Base-by-base conservation (phyloP, 1,284 basidiomycete genomes). In the Porogramme epimiltina region DNA sequence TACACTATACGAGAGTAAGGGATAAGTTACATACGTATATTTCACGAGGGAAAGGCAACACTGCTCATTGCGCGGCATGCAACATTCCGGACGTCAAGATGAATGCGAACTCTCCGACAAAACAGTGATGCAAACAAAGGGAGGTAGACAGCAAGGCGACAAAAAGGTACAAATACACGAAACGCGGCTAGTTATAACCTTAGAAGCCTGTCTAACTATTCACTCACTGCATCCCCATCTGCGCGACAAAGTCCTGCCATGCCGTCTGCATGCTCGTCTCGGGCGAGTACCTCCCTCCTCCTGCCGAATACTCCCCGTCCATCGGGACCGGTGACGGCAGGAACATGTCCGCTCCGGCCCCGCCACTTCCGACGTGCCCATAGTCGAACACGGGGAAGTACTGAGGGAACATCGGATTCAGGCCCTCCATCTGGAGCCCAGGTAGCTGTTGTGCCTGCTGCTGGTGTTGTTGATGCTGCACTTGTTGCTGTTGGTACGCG, bases 301-400 rank as follows among this genome's bases (percentile, higher is more conserved):
- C 48, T 6, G 42, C 42, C 15, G 52, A 47, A 16, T 60, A 55
- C 26, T 63, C 64, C 2, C 52, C 46, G 20, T 71, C 66, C 39
- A 66, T 61, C 8, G 63, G 56, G 15, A 65, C 53, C 19, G 63
- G 65, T 19, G 64, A 62, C 39, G 60, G 59, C 36, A 62, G 46
- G 42, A 58, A 63, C 46, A 53, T 48, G 4, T 59, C 57, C 19
- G 54, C 42, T 33, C 56, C 52, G 6, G 54, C 33, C 24, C 56
- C 48, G 38, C 58, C 42, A 45, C 49, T 54, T 23, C 64, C 60
- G 28, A 64, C 64, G 50, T 74, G 72, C 15, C 74, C 77, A 65
- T 90, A 89, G 63, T 89, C 88, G 59, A 87, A 89, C 26, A 89
- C 87, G 1, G 85, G 80, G 75, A 90, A 89, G 60, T 89, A 90